Base-by-base conservation (phyloP, 768 basidiomycete genomes). In the Phylloporus rhodoxanthus region DNA sequence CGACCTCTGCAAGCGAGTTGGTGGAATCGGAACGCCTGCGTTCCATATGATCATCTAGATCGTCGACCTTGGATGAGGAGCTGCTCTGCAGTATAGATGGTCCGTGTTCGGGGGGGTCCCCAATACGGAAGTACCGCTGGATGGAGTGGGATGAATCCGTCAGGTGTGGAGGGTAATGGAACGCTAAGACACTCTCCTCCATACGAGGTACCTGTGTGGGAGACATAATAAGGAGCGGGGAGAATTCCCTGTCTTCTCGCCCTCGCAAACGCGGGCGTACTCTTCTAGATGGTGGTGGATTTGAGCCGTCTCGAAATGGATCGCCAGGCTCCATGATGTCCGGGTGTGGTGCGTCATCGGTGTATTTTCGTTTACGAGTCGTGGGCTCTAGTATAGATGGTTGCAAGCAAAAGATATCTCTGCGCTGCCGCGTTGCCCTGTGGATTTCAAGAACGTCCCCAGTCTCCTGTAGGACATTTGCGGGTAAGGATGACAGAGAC, bases 221-320 rank as follows among this genome's bases (percentile, higher is more conserved):
- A 28, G 63, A 50, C 38, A 57, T 51, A 2, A 54, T 19, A 33
- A 63, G 55, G 40, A 65, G 61, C 26, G 63, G 61, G 10, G 63
- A 36, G 10, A 65, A 63, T 38, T 55, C 52, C n/a, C 46, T 13
- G 29, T 50, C 57, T 26, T 34, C 47, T 33, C 25, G 52, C 8
- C 6, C 26, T 38, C 29, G 26, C 40, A 50, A 23, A 20, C 57
- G 53, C 14, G 43, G 53, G 20, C 63, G 51, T 28, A 19, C 29
- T 40, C 49, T 52, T 29, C 47, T 43, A 9, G 14, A 4, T 11
- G 40, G 19, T 6, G 8, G 40, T 8, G 50, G 15, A 21, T 23
- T 17, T 7, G 17, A 20, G 33, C 30, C 3, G 5, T 47, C 48
- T 14, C 40, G 5, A 36, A 8, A 41, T 21, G 41, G 8, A 25